Base-by-base conservation (phyloP, 2,329 filamentous ascomycete species). In the Colletotrichum camelliae region DNA sequence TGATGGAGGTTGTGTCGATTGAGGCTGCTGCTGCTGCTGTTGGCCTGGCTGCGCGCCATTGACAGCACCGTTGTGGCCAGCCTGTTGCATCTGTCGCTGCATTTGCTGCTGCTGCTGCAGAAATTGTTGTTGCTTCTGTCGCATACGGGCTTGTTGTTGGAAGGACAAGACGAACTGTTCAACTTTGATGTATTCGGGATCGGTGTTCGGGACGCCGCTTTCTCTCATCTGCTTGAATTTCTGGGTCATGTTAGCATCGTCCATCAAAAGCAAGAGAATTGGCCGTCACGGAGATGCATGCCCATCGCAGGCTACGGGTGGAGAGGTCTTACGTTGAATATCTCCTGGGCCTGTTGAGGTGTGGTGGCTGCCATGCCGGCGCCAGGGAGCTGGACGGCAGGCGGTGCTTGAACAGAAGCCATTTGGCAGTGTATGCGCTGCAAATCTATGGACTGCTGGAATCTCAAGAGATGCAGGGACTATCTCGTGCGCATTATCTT, bases 201-300 rank as follows among this genome's bases (percentile, higher is more conserved):
- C 96, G 72, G 90, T 94, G 72, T 93, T 90, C 55, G 95, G 92
- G 29, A 97, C 93, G 79, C 96, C 96, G 80, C 93, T 90, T 72
- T 94, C 91, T 85, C 96, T 97, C 94, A 98, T 96, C 84, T 95
- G 92, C 82, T 94, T 94, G 79, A 94, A 97, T 90, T 95, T 96
- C 96, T 98, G 81, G 27, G 62, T 27, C 64, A 55, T 65, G 37
- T 79, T 55, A 74, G 66, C 71, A 58, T 72, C 18, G 33, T 55
- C 24, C 55, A 57, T 67, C 24, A 3, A 33, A 21, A 24, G 16
- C 24, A n/a, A 16, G 7, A 21, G 5, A 13, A 61, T 29, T 18
- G 60, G 61, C 70, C 58, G 61, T 76, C 58, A 60, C 48, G 64
- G 67, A 72, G 61, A 52, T 33, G 48, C 21, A 35, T 6, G 10